phyloP scores from a whole-genome alignment of 345 rosid genomes.

The Salix purpurea region DNA sequence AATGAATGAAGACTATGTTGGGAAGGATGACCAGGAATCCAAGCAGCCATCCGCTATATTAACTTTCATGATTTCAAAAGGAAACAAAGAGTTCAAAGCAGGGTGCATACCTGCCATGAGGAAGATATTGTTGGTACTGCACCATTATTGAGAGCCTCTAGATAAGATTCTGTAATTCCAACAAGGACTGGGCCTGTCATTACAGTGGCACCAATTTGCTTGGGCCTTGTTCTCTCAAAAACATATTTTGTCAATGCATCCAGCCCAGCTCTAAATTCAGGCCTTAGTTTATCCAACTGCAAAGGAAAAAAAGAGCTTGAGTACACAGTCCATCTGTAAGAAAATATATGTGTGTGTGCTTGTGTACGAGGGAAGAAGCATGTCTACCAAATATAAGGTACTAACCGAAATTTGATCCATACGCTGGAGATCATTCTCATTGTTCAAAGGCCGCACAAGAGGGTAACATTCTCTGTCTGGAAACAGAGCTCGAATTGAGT shows the following conservation, averaged over 20 bases:
- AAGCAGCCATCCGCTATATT: background rate
- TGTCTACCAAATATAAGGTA: constrained; percentile 1
- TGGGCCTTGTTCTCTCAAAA: constrained; percentile 96
- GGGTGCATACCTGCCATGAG: constrained; percentile 87
- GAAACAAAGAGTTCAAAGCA: background rate
- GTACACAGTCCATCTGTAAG: background rate
- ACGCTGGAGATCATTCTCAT: constrained; percentile 82
- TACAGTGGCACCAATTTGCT: constrained; percentile 83
- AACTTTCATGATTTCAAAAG: background rate
- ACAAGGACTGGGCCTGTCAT: constrained; percentile 93
- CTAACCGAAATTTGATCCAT: constrained; percentile 87
- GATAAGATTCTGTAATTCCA: constrained; percentile 81
- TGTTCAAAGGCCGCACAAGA: constrained; percentile 85
- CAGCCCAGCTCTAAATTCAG: constrained; percentile 79
- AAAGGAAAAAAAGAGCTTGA: constrained; percentile 5
- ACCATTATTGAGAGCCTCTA: constrained; percentile 93
- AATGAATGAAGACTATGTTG: background rate
- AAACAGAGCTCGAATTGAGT: constrained; percentile 85
- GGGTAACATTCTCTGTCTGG: constrained; percentile 95
- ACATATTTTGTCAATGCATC: constrained; percentile 93
- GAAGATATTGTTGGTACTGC: constrained; percentile 97
- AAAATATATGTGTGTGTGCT: background rate
- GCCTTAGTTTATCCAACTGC: constrained; percentile 76
- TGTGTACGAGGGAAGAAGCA: background rate
- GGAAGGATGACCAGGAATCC: background rate